Evolutionary conservation across 495 filamentous ascomycete genomes (phyloP).

Genomic region (Aspergillus baeticus): DNA sequence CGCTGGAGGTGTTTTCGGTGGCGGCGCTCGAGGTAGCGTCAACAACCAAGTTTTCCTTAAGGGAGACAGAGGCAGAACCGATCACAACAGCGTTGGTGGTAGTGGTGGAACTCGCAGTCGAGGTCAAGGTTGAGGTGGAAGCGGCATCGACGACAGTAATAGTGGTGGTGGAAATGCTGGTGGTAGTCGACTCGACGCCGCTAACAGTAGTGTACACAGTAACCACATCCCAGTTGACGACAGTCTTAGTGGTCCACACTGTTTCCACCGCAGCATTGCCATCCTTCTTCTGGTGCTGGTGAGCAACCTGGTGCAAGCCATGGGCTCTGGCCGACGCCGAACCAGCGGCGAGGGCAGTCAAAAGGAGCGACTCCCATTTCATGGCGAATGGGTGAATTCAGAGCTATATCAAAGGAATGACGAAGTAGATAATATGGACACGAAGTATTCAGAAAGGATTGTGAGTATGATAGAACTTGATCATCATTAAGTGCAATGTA

Average conservation of each 20-base stretch:
- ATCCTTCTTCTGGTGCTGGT: background rate
- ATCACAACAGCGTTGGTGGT: too few species aligned
- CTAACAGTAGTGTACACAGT: background rate
- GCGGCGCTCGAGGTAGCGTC: too few species aligned
- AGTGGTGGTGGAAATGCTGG: background rate
- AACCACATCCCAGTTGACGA: background rate
- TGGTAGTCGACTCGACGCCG: background rate
- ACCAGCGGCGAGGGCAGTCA: background rate
- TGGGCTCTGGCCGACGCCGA: background rate
- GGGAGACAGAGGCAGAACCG: too few species aligned
- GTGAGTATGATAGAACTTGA: background rate
- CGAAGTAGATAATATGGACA: background rate
- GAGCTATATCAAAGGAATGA: background rate
- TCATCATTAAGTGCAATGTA: background rate
- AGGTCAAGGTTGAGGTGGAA: background rate
- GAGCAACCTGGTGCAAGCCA: background rate
- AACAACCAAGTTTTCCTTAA: too few species aligned
- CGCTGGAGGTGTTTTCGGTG: too few species aligned
- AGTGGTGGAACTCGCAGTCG: background rate
- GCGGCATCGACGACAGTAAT: background rate
- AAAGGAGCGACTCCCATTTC: conserved; percentile 1
- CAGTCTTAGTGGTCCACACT: background rate
- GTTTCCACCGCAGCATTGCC: background rate
- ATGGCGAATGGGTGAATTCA: background rate
- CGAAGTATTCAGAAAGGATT: conserved; percentile 23